Evolutionary conservation across 2,329 filamentous ascomycete species (phyloP), one percentile per base, ranked within the genome.

Genomic region (Aureobasidium lini): DNA sequence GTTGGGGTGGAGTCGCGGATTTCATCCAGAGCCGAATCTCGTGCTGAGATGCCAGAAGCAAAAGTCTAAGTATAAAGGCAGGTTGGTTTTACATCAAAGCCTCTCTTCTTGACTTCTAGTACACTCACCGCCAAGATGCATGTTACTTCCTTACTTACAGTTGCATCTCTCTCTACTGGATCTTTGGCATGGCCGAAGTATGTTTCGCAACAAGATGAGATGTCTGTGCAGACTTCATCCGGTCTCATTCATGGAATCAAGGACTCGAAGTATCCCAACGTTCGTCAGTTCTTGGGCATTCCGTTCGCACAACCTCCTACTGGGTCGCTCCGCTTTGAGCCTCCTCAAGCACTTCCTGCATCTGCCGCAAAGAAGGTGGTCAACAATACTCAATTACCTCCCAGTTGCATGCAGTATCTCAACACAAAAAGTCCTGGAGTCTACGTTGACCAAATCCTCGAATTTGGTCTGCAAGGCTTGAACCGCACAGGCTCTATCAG

Each of bases 381-480:
- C 36, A 56, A 66, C 11, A 67, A 66, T 1, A 69, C 65, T 2
- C 36, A 66, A 34, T 54, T 67, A 6, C 67, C 66, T 9, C 64
- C 63, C 1, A 69, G 67, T 44, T 70, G 68, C 34, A 61, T 64
- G 29, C 69, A 71, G 43, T 67, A 63, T 40, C 52, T 68, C 8
- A 64, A 60, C 32, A 61, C 56, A 18, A 61, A 57, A 4, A 64
- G 62, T 11, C 47, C 49, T 23, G 60, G 61, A 7, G 39, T 70
- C 1, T 70, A 68, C 46, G 62, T 59, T 3, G 59, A 62, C 34
- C 64, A 69, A 29, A 64, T 70, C 9, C 61, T 68, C n/a, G 60
- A 70, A 54, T 70, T 68, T 60, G 66, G 66, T 16, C 48, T 70
- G 3, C 64, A 66, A 48, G 68, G 67, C 29, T 60, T 66, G n/a